These are phyloP conservation scores for Chlorella vulgaris DNA, from an alignment of 139 green algal genomes.

Conservation along the genomic window DNA sequence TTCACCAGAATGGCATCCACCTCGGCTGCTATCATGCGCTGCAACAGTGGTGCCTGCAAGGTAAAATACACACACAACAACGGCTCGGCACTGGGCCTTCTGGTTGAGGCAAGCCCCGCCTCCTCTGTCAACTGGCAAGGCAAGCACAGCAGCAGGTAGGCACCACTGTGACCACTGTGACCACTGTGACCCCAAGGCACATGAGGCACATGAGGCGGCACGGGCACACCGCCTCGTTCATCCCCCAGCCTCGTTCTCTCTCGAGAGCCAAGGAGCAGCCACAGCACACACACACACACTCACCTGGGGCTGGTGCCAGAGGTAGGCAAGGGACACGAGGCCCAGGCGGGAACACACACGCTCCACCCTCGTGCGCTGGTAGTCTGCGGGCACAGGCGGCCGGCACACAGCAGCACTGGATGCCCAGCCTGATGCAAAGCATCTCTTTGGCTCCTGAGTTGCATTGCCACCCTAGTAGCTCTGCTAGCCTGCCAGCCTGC, in stretches of 20 bases:
- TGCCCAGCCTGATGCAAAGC: no score
- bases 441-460: no score
- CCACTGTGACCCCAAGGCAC: no score
- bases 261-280: background rate
- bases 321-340: conserved; percentile 87
- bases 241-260: background rate
- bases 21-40: conserved; percentile 64
- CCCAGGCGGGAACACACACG: conserved; percentile 80
- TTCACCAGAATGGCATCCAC: conserved; percentile 87
- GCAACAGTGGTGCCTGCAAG: conserved; percentile 63
- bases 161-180: no score
- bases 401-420: no score
- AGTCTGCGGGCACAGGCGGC: conserved; percentile 75
- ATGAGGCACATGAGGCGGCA: background rate
- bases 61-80: background rate
- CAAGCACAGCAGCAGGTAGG: no score
- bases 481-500: no score
- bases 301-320: conserved; percentile 91
- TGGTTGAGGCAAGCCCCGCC: no score
- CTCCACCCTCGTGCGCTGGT: conserved; percentile 96
- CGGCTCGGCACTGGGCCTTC: no score
- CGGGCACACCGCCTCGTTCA: background rate
- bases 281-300: background rate
- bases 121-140: no score
- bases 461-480: no score